Percentiles rank a stretch among this genome's conserved stretches.
These are phyloP conservation scores for Solanum aculeatissimum DNA, from an alignment of 305 asterid species.

Conservation along the genomic window DNA sequence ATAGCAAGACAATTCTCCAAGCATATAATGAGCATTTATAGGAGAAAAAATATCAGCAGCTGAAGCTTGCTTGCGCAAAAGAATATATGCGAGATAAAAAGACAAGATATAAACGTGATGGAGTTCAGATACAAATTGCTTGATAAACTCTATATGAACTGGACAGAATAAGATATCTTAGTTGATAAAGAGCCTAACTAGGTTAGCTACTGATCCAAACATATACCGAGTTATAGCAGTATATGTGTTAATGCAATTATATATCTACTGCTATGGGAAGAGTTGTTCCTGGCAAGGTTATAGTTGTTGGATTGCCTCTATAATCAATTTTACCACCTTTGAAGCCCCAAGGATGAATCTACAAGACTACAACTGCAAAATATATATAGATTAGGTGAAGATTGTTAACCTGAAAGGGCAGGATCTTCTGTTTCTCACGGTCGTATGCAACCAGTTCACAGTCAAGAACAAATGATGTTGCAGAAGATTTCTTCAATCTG, in stretches of 20 bases:
- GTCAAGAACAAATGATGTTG: constrained; percentile 82
- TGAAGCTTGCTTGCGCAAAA: neutral
- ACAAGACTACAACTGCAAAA: neutral
- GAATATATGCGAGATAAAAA: neutral
- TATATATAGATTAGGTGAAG: neutral
- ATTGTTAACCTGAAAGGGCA: constrained; percentile 72
- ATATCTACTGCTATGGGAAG: neutral
- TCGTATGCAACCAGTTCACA: constrained; percentile 96
- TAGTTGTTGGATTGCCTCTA: neutral
- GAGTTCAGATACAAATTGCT: neutral
- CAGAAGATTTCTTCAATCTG: constrained; percentile 70
- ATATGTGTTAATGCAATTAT: neutral
- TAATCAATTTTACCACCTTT: neutral
- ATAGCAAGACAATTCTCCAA: neutral
- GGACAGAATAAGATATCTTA: neutral
- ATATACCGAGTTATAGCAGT: neutral
- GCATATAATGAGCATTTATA: neutral
- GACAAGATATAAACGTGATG: neutral
- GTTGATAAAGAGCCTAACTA: neutral
- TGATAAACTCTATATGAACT: neutral
- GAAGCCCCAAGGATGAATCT: neutral
- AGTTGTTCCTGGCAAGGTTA: neutral
- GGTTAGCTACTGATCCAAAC: neutral
- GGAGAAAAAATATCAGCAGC: neutral
- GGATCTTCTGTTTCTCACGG: constrained; percentile 83